phyloP scores from a whole-genome alignment of 2,329 filamentous ascomycete genomes.

The Sporothrix variecibatus region DNA sequence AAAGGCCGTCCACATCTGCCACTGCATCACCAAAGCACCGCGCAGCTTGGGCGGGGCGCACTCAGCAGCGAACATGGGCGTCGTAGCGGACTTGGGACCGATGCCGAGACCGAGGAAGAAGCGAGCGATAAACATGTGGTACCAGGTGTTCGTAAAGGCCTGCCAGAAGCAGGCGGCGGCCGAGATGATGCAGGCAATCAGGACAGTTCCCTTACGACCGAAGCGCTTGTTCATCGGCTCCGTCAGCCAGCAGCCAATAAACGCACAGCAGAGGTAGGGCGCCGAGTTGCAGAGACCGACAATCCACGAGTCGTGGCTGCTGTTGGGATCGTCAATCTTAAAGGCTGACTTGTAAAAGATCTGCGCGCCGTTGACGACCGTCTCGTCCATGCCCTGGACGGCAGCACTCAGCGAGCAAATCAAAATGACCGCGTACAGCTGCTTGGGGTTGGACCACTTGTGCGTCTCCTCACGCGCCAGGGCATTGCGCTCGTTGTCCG shows the following conservation, averaged over 20 bases:
- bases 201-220: slow-evolving; percentile 71
- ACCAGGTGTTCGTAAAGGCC: slow-evolving; percentile 53
- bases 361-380: slow-evolving; percentile 69
- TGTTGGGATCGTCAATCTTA: slow-evolving; percentile 55
- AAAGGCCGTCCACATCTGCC: slow-evolving; percentile 49
- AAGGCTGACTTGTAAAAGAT: slow-evolving; percentile 65
- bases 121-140: slow-evolving; percentile 70
- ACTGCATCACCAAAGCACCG: slow-evolving; percentile 69
- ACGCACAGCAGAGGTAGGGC: slow-evolving; percentile 66
- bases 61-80: slow-evolving; percentile 66
- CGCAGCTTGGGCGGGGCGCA: slow-evolving; percentile 64
- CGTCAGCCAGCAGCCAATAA: slow-evolving; percentile 72
- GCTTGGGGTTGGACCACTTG: slow-evolving; percentile 68
- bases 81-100: slow-evolving; percentile 69
- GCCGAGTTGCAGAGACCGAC: slow-evolving; percentile 63
- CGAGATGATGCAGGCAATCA: slow-evolving; percentile 60
- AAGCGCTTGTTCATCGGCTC: slow-evolving; percentile 70
- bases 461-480: slow-evolving; percentile 63
- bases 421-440: slow-evolving; percentile 66
- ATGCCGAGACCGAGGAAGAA: slow-evolving; percentile 71
- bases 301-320: slow-evolving; percentile 54
- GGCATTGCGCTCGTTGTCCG: slow-evolving; percentile 57
- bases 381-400: slow-evolving; percentile 73
- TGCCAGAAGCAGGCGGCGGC: slow-evolving; percentile 46
- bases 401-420: slow-evolving; percentile 68